These are phyloP conservation scores for Fusarium sp. DNA, from an alignment of 2,329 filamentous ascomycete genomes.

Conservation along the genomic window DNA sequence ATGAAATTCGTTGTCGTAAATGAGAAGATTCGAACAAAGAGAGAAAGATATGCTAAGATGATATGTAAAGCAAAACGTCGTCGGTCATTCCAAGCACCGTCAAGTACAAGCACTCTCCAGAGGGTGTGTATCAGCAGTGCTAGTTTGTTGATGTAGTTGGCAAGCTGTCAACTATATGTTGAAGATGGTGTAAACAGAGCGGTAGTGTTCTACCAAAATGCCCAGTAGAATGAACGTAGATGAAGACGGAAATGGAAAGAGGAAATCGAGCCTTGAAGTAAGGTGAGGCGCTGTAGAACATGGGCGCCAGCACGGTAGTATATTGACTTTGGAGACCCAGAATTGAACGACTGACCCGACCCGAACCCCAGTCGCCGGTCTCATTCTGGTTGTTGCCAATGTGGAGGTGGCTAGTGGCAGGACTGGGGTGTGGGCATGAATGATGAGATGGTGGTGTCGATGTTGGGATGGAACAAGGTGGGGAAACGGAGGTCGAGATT, in stretches of 20 bases:
- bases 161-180: slow-evolving; percentile 21
- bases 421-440: slow-evolving; percentile 45
- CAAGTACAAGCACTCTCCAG: slow-evolving; percentile 20
- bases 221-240: slow-evolving; percentile 30
- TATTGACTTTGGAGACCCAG: slow-evolving; percentile 41
- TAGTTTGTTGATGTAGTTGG: slow-evolving; percentile 8
- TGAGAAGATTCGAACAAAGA: background rate
- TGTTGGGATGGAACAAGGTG: slow-evolving; percentile 43
- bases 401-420: slow-evolving; percentile 49
- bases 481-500: slow-evolving; percentile 43
- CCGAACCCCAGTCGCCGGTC: slow-evolving; percentile 44
- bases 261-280: slow-evolving; percentile 45
- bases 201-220: slow-evolving; percentile 28
- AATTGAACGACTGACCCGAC: slow-evolving; percentile 47
- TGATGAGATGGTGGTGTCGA: slow-evolving; percentile 48
- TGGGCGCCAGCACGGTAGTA: slow-evolving; percentile 37
- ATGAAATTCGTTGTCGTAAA: background rate
- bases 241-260: slow-evolving; percentile 37
- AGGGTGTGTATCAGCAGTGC: slow-evolving; percentile 19
- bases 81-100: slow-evolving; percentile 16
- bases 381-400: slow-evolving; percentile 47
- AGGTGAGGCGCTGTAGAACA: slow-evolving; percentile 40
- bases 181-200: slow-evolving; percentile 16
- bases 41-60: slow-evolving; percentile 4
- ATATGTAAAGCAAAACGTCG: slow-evolving; percentile 5